These are phyloP conservation scores for Hansenula lynferdii DNA, from an alignment of 1,139 yeast species.

Conservation along the genomic window DNA sequence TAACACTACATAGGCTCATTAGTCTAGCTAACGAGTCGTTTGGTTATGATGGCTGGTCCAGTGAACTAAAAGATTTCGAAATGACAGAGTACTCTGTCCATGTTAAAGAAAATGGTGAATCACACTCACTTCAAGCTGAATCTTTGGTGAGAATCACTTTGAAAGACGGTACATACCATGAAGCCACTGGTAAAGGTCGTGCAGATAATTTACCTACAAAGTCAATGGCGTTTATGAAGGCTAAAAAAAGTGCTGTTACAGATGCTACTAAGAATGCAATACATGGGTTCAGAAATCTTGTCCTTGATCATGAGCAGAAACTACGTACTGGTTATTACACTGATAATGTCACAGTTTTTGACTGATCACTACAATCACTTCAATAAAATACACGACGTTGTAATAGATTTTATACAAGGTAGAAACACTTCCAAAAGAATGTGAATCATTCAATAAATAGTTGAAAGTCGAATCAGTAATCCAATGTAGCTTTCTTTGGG, in stretches of 20 bases:
- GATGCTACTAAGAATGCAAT: conserved; percentile 38
- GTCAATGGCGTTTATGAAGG: conserved; percentile 34
- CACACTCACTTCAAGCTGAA: conserved; percentile 17
- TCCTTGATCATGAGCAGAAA: conserved; percentile 27
- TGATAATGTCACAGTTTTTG: conserved; percentile 8
- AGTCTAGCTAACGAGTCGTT: conserved; percentile 38
- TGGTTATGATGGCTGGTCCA: conserved; percentile 50
- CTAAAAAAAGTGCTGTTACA: conserved; percentile 50
- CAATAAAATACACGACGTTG: not conserved
- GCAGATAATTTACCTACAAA: conserved; percentile 32
- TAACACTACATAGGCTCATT: conserved; percentile 16
- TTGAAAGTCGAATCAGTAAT: conserved; percentile 36
- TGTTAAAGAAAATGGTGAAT: conserved; percentile 2
- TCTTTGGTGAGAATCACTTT: conserved; percentile 35
- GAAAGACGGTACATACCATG: conserved; percentile 44
- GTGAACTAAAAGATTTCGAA: conserved; percentile 24
- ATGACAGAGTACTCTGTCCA: conserved; percentile 3
- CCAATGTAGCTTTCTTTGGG: conserved; percentile 51
- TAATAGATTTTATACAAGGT: not conserved
- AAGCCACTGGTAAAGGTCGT: conserved; percentile 38
- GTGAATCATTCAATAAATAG: not conserved
- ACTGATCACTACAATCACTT: not conserved
- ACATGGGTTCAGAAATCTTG: conserved; percentile 23
- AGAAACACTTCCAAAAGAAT: not conserved
- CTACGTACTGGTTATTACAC: conserved; percentile 24